These are phyloP conservation scores for Sporisorium sorghi DNA, from an alignment of 1,284 basidiomycete species.

Conservation along the genomic window DNA sequence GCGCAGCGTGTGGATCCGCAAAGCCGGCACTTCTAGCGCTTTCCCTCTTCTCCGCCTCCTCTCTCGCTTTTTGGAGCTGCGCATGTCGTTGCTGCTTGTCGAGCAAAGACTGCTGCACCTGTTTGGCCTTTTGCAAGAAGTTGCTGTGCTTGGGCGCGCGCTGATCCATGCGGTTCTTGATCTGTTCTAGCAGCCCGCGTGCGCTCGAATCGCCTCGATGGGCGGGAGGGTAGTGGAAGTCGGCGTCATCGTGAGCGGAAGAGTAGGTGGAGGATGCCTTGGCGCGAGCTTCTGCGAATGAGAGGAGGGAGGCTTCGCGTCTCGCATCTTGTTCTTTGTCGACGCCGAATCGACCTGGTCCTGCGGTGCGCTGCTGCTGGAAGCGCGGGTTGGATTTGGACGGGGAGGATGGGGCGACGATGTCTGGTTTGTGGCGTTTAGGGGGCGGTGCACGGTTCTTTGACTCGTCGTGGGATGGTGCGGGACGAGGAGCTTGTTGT, in stretches of 20 bases:
- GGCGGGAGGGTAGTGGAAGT: constrained; percentile 32
- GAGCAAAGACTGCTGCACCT: constrained; percentile 42
- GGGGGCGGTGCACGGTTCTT: background rate
- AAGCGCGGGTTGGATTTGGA: constrained; percentile 15
- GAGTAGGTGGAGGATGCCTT: constrained; percentile 15
- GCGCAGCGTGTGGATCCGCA: constrained; percentile 1
- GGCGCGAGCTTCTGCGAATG: constrained; percentile 34
- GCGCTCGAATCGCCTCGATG: constrained; percentile 13
- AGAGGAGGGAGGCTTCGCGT: constrained; percentile 25
- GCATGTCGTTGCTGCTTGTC: constrained; percentile 33
- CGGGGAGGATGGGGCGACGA: constrained; percentile 31
- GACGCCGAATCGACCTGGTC: constrained; percentile 5
- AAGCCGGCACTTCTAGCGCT: constrained; percentile 30
- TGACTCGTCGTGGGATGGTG: background rate
- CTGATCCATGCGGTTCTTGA: constrained; percentile 32
- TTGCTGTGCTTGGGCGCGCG: constrained; percentile 25
- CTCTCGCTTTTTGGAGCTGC: constrained; percentile 14
- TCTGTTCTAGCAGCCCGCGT: constrained; percentile 33
- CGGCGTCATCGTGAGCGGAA: background rate
- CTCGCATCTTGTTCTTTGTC: constrained; percentile 22
- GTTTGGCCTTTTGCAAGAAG: constrained; percentile 38
- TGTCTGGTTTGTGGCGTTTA: constrained; percentile 18
- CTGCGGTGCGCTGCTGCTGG: constrained; percentile 3
- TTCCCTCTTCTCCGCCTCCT: constrained; percentile 27
- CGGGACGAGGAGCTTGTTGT: background rate